Conservation (phyloP, 1,139 yeast genomes). For the Casaregolazyma suthepensis region DNA sequence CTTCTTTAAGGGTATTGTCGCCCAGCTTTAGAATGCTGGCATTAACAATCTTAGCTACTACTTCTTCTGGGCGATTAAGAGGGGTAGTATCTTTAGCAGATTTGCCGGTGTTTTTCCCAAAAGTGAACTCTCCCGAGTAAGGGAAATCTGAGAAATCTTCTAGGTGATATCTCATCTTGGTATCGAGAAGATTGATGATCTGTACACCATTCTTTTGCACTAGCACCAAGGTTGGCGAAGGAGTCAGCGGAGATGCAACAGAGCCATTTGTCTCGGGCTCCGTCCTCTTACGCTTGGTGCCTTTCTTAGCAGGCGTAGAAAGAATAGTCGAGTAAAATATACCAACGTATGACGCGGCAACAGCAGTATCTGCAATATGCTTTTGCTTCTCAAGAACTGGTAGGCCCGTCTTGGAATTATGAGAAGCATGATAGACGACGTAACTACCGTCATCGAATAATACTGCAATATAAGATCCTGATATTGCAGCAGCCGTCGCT, state of each 20-base stretch:
- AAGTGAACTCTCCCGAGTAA: neutral
- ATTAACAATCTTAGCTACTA: neutral
- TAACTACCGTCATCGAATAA: conserved; percentile 1
- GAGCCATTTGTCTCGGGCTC: neutral
- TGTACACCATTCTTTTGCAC: conserved; percentile 1
- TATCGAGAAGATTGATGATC: conserved; percentile 3
- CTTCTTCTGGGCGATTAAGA: neutral
- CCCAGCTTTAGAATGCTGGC: conserved; percentile 41
- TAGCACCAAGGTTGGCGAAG: neutral
- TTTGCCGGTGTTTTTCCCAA: neutral
- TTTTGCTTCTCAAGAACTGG: conserved; percentile 6
- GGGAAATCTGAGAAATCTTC: conserved; percentile 2
- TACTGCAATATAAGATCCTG: conserved; percentile 8
- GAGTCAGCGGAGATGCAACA: neutral
- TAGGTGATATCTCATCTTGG: neutral
- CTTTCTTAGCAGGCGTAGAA: conserved; percentile 1
- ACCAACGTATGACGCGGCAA: neutral
- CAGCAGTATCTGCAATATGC: conserved; percentile 6
- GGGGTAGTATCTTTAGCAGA: neutral
- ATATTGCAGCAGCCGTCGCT: conserved; percentile 4
- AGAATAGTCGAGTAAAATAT: neutral
- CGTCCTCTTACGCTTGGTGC: conserved; percentile 5
- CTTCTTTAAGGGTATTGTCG: conserved; percentile 43
- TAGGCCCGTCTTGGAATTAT: conserved; percentile 4
- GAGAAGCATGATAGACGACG: conserved; percentile 2